Evolutionary conservation across 1,139 yeast species (phyloP).

Genomic region (Geotrichum candidum): DNA sequence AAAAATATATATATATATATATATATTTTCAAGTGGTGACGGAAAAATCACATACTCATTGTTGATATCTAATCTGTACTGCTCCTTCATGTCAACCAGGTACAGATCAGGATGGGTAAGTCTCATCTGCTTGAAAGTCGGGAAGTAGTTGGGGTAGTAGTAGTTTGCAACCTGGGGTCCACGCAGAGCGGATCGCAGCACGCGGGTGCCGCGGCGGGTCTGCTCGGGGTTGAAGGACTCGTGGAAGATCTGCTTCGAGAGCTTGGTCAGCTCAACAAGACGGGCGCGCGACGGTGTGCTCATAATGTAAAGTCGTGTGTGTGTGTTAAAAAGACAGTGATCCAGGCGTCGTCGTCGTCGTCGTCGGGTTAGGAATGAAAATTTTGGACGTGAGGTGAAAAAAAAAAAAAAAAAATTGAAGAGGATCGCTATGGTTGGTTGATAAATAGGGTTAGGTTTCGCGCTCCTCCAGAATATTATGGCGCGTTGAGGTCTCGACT

Average conservation of each 20-base stretch:
- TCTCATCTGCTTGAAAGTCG: conserved; percentile 52
- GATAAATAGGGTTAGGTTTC: neutral
- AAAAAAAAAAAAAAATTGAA: neutral
- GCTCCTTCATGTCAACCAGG: conserved; percentile 69
- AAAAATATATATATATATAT: neutral
- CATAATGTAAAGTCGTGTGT: neutral
- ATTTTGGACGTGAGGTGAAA: neutral
- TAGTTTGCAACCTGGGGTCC: conserved; percentile 71
- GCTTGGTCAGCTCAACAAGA: conserved; percentile 49
- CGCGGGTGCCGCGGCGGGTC: conserved; percentile 70
- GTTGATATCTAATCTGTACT: conserved; percentile 39
- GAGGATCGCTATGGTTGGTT: neutral
- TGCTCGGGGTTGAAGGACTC: conserved; percentile 63
- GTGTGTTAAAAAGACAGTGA: neutral
- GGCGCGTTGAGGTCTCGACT: no score
- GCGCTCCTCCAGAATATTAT: neutral
- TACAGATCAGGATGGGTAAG: conserved; percentile 51
- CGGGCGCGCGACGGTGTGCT: conserved; percentile 36
- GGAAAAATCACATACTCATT: conserved; percentile 23
- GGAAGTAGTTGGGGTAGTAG: conserved; percentile 69
- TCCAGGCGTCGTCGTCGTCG: neutral
- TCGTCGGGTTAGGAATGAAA: neutral
- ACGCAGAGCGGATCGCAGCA: conserved; percentile 62
- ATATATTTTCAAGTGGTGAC: neutral
- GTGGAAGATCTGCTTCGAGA: conserved; percentile 57